Base-by-base conservation (phyloP, 345 rosid genomes). In the Capsella bursapastoris region DNA sequence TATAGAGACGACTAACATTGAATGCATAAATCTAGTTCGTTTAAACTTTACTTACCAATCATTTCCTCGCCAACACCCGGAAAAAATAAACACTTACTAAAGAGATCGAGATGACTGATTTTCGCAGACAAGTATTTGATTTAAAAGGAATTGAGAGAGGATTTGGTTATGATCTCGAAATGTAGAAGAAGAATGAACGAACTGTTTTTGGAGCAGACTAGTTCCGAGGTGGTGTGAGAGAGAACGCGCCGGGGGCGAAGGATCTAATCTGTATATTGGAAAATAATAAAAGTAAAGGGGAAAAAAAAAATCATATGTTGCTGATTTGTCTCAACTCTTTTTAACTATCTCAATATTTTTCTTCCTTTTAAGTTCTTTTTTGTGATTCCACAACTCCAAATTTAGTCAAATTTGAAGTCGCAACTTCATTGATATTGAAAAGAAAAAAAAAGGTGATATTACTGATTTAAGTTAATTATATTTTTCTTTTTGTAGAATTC, bases 41-140 rank as follows among this genome's bases (percentile, higher is more conserved):
- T 45, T 11, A 34, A 7, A 38, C 6, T 51, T 31, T 70, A 43
- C 37, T 31, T 47, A 64, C 80, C 56, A 41, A 12, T 56, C 76
- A 71, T 71, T 58, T 35, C 43, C 43, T 40, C 43, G 43, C 43
- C 13, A 40, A 40, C 41, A 9, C 12, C 44, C 41, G 70, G 52
- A 28, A 38, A 62, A 35, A 8, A 22, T 27, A 61, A 6, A 34
- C 25, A 70, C 50, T 50, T 3, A 56, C 43, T 15, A 45, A 58
- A 70, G 70, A 76, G 80, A 76, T 76, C 70, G 80, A 76, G 59
- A 49, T 59, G 41, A 56, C 35, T 52, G 18, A 38, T 29, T 64
- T 45, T 10, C 37, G 37, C 34, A 10, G 11, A 38, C 0, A 32
- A 32, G 34, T 5, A 32, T 22, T n/a, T 18, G 37, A 15, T 27